Evolutionary conservation across 148 eudicot genomes (phyloP).

Genomic region (Persicaria maculosa): DNA sequence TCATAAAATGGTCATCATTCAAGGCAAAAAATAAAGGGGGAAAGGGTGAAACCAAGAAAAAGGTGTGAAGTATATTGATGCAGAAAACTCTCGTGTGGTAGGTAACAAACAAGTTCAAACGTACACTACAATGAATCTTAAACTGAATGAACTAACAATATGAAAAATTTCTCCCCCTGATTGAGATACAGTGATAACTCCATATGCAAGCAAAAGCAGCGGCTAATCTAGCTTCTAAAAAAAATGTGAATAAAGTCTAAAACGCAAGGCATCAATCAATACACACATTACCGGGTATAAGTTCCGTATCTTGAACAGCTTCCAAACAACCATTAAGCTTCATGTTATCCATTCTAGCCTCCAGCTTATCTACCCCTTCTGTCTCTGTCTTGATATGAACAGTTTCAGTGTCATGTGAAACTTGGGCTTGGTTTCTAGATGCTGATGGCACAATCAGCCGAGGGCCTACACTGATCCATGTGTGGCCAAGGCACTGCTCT

Average conservation of each 20-base stretch:
- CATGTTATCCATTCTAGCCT: slow-evolving; percentile 39
- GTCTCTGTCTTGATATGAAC: slow-evolving; percentile 17
- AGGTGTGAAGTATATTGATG: not conserved
- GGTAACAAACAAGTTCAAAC: not conserved
- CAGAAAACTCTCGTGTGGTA: not conserved
- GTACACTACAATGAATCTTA: not conserved
- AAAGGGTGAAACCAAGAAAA: not conserved
- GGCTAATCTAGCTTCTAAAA: slow-evolving; percentile 1
- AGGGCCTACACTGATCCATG: slow-evolving; percentile 40
- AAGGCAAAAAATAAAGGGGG: not conserved
- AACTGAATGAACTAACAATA: not conserved
- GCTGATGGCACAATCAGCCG: slow-evolving; percentile 27
- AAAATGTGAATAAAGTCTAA: not conserved
- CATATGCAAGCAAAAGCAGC: not conserved
- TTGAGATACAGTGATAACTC: not conserved
- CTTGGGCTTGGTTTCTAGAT: not conserved
- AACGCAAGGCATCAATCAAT: not conserved
- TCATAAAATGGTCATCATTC: too few species aligned
- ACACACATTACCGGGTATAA: not conserved
- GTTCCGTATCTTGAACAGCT: slow-evolving; percentile 2
- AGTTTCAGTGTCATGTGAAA: not conserved
- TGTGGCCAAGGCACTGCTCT: slow-evolving; percentile 44
- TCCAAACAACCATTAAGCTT: not conserved
- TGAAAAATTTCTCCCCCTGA: not conserved
- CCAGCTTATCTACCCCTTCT: slow-evolving; percentile 39